phyloP scores from a whole-genome alignment of 176 grass and related monocot species.

The Stipa capillata region DNA sequence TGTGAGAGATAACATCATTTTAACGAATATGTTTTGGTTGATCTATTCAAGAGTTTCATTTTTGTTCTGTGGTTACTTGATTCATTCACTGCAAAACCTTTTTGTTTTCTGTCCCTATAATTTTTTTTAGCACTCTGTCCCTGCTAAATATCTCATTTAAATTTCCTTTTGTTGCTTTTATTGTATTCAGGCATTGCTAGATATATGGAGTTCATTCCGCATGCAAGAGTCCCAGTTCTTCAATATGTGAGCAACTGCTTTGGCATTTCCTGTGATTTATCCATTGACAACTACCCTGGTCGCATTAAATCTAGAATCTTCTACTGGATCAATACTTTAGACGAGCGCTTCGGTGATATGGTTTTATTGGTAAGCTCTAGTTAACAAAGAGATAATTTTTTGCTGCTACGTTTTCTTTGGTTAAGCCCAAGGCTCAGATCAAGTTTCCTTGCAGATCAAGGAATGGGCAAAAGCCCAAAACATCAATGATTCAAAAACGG shows the following conservation, averaged over 20 bases:
- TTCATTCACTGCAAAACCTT: not conserved
- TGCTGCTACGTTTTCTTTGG: not conserved
- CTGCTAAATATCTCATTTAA: not conserved
- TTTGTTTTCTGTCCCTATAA: not conserved
- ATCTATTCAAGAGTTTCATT: not conserved
- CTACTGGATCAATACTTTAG: conserved; percentile 52
- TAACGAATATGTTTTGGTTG: not conserved
- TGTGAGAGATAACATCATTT: not conserved
- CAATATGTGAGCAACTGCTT: conserved; percentile 47
- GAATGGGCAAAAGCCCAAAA: conserved; percentile 96
- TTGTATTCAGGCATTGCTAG: conserved; percentile 49
- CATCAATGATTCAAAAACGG: conserved; percentile 81
- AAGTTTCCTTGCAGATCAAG: conserved; percentile 60
- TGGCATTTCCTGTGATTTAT: conserved; percentile 80
- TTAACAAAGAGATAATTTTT: not conserved
- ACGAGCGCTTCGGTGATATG: conserved; percentile 71
- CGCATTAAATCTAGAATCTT: conserved; percentile 73
- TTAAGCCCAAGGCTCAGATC: not conserved
- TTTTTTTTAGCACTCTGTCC: not conserved
- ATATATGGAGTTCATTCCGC: conserved; percentile 60
- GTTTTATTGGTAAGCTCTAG: conserved; percentile 66
- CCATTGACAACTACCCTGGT: conserved; percentile 65
- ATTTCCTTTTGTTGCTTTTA: conserved; percentile 3
- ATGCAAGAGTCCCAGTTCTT: conserved; percentile 85
- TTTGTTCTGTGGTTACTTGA: conserved; percentile 11